These are phyloP conservation scores for Apiospora arundinis DNA, from an alignment of 2,329 filamentous ascomycete genomes.

Conservation along the genomic window DNA sequence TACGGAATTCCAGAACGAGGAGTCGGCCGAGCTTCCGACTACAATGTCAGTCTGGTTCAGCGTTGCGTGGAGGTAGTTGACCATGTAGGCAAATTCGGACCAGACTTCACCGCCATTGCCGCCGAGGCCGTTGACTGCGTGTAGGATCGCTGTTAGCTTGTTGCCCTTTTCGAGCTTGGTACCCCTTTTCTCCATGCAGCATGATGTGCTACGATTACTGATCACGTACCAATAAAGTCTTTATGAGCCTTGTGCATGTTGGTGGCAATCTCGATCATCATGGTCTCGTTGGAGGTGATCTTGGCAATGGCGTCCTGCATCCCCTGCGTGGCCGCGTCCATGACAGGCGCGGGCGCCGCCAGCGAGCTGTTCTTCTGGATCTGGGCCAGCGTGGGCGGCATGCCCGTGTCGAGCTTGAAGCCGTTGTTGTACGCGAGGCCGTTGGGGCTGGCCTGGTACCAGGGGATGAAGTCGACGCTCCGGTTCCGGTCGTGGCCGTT, in stretches of 20 bases:
- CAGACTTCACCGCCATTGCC: constrained; percentile 64
- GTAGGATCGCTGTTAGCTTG: not conserved
- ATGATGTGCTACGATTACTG: too few species aligned
- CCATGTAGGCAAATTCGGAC: constrained; percentile 69
- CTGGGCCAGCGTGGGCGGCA: constrained; percentile 59
- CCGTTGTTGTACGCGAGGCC: constrained; percentile 56
- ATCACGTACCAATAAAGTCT: constrained; percentile 41
- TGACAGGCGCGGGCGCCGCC: constrained; percentile 36
- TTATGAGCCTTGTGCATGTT: constrained; percentile 53
- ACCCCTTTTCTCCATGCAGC: not conserved
- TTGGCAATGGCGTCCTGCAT: constrained; percentile 46
- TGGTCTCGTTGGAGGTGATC: constrained; percentile 43
- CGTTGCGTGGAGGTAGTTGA: constrained; percentile 60
- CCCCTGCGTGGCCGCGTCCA: constrained; percentile 41
- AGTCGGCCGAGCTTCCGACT: constrained; percentile 47
- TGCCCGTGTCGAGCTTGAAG: constrained; percentile 55
- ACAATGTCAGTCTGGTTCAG: constrained; percentile 61
- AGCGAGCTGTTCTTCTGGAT: constrained; percentile 52
- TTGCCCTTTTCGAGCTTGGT: not conserved
- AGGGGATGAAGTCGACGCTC: constrained; percentile 66
- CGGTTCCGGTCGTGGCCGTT: constrained; percentile 58
- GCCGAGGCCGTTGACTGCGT: constrained; percentile 41
- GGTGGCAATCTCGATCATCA: constrained; percentile 45
- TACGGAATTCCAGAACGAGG: constrained; percentile 54
- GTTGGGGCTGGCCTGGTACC: constrained; percentile 64